These are phyloP conservation scores for Eremochloa ophiuroides DNA, from an alignment of 176 grass and related monocot species.

Conservation along the genomic window DNA sequence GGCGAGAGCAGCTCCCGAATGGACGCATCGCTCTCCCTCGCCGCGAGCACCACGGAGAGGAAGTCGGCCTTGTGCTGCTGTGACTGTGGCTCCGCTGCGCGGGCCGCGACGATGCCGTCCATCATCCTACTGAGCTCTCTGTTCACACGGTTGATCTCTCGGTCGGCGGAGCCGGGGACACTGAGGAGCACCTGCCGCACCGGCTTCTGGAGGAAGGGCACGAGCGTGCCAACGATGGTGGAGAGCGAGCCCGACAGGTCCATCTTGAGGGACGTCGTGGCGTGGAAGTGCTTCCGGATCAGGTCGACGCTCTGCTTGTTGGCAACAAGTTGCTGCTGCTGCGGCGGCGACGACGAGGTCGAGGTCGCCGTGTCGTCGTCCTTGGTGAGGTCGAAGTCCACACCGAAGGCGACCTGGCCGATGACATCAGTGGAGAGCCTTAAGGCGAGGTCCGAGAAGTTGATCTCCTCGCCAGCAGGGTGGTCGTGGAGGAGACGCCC, in stretches of 20 bases:
- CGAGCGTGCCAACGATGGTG: conserved; percentile 35
- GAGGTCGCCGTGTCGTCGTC: not conserved
- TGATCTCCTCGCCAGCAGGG: conserved; percentile 18
- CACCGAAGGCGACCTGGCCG: conserved; percentile 24
- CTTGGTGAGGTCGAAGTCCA: conserved; percentile 39
- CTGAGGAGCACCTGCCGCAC: conserved; percentile 28
- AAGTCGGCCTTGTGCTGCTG: conserved; percentile 42
- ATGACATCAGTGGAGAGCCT: conserved; percentile 18
- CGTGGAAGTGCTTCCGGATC: conserved; percentile 36
- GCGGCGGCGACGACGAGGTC: not conserved
- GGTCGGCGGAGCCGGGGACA: too few species aligned
- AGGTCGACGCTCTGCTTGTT: not conserved
- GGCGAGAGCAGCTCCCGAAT: conserved; percentile 35
- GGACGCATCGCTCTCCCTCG: conserved; percentile 22
- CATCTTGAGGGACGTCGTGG: conserved; percentile 45
- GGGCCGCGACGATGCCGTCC: too few species aligned
- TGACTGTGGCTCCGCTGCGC: too few species aligned
- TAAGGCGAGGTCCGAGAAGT: conserved; percentile 14
- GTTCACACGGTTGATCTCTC: too few species aligned
- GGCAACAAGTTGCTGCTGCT: not conserved
- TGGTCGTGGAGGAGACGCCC: not conserved
- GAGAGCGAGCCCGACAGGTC: conserved; percentile 49
- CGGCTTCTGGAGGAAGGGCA: conserved; percentile 49
- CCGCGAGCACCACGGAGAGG: conserved; percentile 44
- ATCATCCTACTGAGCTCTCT: too few species aligned